Evolutionary conservation across 1,284 basidiomycete species (phyloP), one percentile per base, ranked within the genome.

Genomic region (Apiotrichum sp.): DNA sequence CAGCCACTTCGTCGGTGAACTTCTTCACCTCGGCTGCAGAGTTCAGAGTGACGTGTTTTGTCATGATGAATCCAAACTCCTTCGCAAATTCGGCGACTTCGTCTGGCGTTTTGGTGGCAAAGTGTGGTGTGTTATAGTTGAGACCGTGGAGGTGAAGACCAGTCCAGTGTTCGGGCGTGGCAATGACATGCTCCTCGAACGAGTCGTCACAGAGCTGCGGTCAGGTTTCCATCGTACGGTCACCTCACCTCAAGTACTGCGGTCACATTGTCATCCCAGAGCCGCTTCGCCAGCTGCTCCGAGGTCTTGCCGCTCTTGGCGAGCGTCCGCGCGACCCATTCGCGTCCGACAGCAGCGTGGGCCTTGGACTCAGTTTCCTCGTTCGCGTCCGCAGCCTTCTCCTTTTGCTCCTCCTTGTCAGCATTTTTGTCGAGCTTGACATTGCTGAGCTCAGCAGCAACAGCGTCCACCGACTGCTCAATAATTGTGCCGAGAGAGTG

Each of bases 111-210:
- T 86, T 81, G 0, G 95, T 98, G 11, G 76, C 74, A 74, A 98
- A 96, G 3, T 78, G 78, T 11, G 82, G 84, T 1, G 84, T 78
- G 65, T 84, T 87, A 53, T 80, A 76, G 70, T 98, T 98, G 52
- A 98, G 79, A 3, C 93, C 93, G 75, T 98, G 96, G 0, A 99
- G 81, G 67, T 98, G 91, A 1, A 98, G 83, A 1, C 96, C 96
- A 0, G 92, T 90, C 63, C 86, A 84, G 34, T 95, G 86, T 0
- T 81, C 79, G 0, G 88, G 78, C 66, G 93, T 96, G 0, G 85
- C 80, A 0, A 99, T 82, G 42, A 98, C 95, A 67, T 99, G 96
- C 73, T 99, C 96, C 67, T 99, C 96, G 69, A 99, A 99, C 0
- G 82, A 83, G 75, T 99, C 96, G 68, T 99, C 95, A 72, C 96